phyloP scores from a whole-genome alignment of 23 red algal genomes.

The Gracilariopsis chorda region DNA sequence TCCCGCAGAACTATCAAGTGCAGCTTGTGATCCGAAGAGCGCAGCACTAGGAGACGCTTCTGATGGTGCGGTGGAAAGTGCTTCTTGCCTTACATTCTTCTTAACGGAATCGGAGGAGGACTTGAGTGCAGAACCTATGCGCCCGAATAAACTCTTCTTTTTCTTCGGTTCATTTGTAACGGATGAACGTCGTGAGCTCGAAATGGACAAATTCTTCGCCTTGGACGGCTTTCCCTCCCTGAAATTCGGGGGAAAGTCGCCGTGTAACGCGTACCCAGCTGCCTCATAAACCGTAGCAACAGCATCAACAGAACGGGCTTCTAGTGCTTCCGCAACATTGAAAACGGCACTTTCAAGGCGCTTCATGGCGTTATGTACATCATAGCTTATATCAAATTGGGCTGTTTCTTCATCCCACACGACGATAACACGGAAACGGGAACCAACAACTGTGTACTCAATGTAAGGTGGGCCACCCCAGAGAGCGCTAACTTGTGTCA shows the following conservation, averaged over 20 bases:
- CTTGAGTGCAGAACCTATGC: conserved; percentile 29
- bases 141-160: conserved; percentile 47
- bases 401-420: conserved; percentile 27
- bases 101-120: background rate
- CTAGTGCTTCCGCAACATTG: background rate
- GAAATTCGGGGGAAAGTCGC: background rate
- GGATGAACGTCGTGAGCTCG: background rate
- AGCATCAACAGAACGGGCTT: conserved; percentile 13
- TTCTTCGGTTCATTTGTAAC: conserved; percentile 28
- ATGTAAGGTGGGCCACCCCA: conserved; percentile 66
- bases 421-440: conserved; percentile 52
- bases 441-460: conserved; percentile 29
- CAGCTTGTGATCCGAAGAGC: background rate
- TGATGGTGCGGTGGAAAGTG: background rate
- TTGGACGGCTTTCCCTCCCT: background rate
- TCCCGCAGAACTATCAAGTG: background rate
- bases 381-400: conserved; percentile 32
- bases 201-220: background rate
- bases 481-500: conserved; percentile 38
- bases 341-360: conserved; percentile 25
- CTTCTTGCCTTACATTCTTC: background rate
- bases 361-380: conserved; percentile 35
- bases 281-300: conserved; percentile 47
- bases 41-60: background rate
- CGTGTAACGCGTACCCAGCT: conserved; percentile 42